phyloP scores from a whole-genome alignment of 805 yeast genomes.

The Myxozyma udenii region DNA sequence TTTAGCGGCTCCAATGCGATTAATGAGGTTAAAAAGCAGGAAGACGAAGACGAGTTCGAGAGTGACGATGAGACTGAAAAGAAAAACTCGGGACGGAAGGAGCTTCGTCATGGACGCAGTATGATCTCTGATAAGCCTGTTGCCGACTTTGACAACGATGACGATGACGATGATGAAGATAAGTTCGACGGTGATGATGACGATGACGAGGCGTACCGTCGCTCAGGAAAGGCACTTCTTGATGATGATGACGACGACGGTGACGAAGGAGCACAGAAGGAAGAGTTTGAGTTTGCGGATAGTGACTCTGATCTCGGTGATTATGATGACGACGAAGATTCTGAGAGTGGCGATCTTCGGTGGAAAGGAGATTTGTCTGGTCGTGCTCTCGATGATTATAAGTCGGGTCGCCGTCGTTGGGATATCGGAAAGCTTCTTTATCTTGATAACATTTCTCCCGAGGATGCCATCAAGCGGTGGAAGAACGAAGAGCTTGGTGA shows the following conservation, averaged over 20 bases:
- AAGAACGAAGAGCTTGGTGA: conserved; percentile 44
- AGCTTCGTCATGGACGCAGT: conserved; percentile 27
- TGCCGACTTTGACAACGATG: conserved; percentile 42
- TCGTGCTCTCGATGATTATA: conserved; percentile 61
- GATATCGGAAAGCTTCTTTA: conserved; percentile 79
- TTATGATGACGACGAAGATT: conserved; percentile 43
- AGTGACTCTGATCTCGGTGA: conserved; percentile 45
- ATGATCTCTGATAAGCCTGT: conserved; percentile 25
- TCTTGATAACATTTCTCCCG: conserved; percentile 71
- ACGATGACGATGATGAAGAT: conserved; percentile 26
- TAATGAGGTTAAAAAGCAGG: conserved; percentile 40
- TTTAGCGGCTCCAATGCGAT: conserved; percentile 56
- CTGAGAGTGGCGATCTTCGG: conserved; percentile 34
- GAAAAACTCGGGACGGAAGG: conserved; percentile 35
- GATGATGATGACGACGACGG: conserved; percentile 37
- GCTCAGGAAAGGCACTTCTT: background rate
- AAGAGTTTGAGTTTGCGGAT: conserved; percentile 48
- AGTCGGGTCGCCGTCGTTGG: conserved; percentile 59
- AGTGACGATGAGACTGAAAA: conserved; percentile 41
- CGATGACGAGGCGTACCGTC: conserved; percentile 8
- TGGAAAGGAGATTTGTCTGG: conserved; percentile 38
- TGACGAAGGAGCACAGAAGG: conserved; percentile 46
- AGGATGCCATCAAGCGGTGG: conserved; percentile 72
- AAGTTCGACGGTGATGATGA: conserved; percentile 22
- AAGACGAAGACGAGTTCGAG: conserved; percentile 43